These are phyloP conservation scores for Eucalyptus guilfoylei DNA, from an alignment of 345 rosid genomes.

Conservation along the genomic window DNA sequence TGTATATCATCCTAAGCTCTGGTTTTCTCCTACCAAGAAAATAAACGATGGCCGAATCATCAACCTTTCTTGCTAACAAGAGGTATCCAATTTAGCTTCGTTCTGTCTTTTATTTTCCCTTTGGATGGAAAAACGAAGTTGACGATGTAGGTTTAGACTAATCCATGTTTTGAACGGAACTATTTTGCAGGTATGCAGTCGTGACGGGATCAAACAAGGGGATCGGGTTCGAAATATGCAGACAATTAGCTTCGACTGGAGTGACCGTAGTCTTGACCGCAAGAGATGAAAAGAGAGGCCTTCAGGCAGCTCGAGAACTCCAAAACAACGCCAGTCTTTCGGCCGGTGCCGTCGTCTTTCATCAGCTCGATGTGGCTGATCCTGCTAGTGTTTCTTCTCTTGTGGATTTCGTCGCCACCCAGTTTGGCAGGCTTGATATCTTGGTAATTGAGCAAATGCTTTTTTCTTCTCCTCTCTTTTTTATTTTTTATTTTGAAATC, in stretches of 20 bases:
- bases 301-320: slow-evolving; percentile 1
- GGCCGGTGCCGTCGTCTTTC: background rate
- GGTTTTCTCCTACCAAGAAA: background rate
- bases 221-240: background rate
- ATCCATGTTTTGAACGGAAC: background rate
- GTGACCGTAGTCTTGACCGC: background rate
- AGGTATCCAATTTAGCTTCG: background rate
- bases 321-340: background rate
- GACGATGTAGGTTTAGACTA: background rate
- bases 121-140: background rate
- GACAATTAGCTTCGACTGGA: slow-evolving; percentile 5
- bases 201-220: slow-evolving; percentile 1
- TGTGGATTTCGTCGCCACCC: background rate
- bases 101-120: background rate
- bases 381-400: slow-evolving; percentile 2
- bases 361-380: slow-evolving; percentile 8
- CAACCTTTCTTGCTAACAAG: background rate
- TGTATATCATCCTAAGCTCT: background rate
- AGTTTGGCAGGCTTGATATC: slow-evolving; percentile 10
- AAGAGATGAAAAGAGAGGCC: slow-evolving; percentile 11
- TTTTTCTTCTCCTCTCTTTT: background rate
- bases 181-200: background rate
- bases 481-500: background rate
- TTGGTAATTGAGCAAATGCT: background rate
- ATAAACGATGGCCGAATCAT: background rate